phyloP scores from a whole-genome alignment of 352 stramenopile species.

The Phytophthora aleatoria region DNA sequence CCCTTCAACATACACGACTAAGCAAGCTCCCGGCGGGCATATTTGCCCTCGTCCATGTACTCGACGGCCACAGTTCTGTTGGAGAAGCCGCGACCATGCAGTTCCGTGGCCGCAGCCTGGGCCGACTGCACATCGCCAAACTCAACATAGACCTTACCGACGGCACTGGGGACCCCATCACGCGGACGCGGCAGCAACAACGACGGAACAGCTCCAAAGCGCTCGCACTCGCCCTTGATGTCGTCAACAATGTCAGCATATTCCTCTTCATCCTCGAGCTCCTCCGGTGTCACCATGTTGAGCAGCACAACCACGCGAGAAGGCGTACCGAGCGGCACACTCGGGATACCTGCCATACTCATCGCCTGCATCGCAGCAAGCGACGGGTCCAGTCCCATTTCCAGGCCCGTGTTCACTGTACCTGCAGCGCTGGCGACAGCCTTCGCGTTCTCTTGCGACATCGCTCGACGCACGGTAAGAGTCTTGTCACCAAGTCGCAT shows the following conservation, averaged over 20 bases:
- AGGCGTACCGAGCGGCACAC: constrained; percentile 59
- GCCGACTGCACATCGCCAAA: constrained; percentile 88
- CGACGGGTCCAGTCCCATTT: constrained; percentile 74
- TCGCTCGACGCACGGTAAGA: constrained; percentile 88
- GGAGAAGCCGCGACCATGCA: constrained; percentile 94
- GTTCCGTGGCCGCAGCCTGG: constrained; percentile 79
- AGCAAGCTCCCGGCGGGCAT: constrained; percentile 75
- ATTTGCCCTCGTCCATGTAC: constrained; percentile 91
- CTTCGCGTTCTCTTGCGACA: constrained; percentile 78
- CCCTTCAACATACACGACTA: constrained; percentile 28
- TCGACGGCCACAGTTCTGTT: constrained; percentile 90
- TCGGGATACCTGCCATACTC: constrained; percentile 61
- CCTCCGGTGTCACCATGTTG: constrained; percentile 98
- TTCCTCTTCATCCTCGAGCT: constrained; percentile 95
- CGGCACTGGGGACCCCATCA: constrained; percentile 57
- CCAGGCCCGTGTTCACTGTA: constrained; percentile 68
- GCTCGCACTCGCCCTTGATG: constrained; percentile 95
- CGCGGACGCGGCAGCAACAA: constrained; percentile 77
- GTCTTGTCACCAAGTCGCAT: constrained; percentile 94
- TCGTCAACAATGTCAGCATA: constrained; percentile 96
- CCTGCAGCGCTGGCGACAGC: constrained; percentile 63
- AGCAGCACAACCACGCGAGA: constrained; percentile 93
- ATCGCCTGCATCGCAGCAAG: constrained; percentile 72
- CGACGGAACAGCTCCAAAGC: constrained; percentile 82
- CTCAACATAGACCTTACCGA: constrained; percentile 94